Percentiles rank a stretch among this genome's conserved stretches.
Conservation (phyloP, 176 grass and related monocot species). For the Juncus inflexus region DNA sequence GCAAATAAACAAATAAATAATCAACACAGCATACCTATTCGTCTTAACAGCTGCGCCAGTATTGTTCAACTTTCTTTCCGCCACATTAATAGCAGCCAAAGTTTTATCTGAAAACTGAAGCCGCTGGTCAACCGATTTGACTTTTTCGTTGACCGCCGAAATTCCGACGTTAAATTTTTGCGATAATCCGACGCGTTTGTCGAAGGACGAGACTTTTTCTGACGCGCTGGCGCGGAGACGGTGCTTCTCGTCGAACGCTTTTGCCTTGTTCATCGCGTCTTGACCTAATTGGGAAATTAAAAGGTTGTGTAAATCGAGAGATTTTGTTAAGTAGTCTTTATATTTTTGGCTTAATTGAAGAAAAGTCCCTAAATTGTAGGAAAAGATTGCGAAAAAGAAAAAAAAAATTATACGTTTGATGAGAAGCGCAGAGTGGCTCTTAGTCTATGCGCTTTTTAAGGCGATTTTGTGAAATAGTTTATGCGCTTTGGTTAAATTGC, state of each 20-base stretch:
- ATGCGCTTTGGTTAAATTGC: too few species aligned
- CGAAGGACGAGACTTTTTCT: conserved; percentile 76
- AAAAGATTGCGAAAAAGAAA: too few species aligned
- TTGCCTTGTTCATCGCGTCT: conserved; percentile 96
- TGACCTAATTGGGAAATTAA: conserved; percentile 35
- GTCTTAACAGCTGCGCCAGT: conserved; percentile 55
- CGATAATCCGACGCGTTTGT: conserved; percentile 74
- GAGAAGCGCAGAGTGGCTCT: too few species aligned
- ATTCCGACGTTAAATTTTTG: conserved; percentile 51
- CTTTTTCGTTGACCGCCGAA: conserved; percentile 86
- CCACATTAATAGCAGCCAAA: conserved; percentile 68
- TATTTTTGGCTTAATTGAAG: too few species aligned
- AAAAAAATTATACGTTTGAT: too few species aligned
- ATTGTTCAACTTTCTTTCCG: conserved; percentile 89
- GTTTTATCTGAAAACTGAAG: conserved; percentile 95
- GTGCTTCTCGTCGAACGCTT: conserved; percentile 97
- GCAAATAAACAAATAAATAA: too few species aligned
- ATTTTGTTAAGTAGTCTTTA: too few species aligned
- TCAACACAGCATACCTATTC: too few species aligned
- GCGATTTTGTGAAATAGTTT: too few species aligned
- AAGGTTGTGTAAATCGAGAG: too few species aligned
- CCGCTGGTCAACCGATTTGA: conserved; percentile 84
- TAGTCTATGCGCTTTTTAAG: too few species aligned
- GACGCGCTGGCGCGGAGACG: conserved; percentile 61
- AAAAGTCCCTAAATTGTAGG: too few species aligned